Evolutionary conservation across 139 green algal species (phyloP), one percentile per base, ranked within the genome.

Genomic region (Chlamydomonas applanata): DNA sequence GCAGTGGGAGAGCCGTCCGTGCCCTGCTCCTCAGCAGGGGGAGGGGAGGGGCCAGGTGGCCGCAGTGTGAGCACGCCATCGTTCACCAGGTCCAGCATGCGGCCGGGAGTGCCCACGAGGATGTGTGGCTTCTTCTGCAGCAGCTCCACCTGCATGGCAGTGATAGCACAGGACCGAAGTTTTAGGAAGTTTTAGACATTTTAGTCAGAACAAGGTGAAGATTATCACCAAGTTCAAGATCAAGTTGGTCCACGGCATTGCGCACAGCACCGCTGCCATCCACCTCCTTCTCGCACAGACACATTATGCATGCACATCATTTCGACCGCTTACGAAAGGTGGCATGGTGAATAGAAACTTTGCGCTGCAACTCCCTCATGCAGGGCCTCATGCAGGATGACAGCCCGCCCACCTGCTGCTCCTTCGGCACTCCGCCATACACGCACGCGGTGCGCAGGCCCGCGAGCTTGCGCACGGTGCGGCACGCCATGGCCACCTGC

Each of bases 81-180:
- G 32, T 94, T 85, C 24, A 93, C 61, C 13, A 97, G 72, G 75
- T 97, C 93, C 64, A 97, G 69, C 71, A 97, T 68, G 2, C 93
- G 79, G 0, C 93, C 93, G 2, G 92, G 93, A 1, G 92, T 97
- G n/a, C 83, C 90, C 4, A 97, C 84, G 2, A 97, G 24, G 14
- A 97, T 69, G 57, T 90, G 79, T 0, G 91, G 89, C 30, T 24
- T 40, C 65, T 77, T 74, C 17, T 73, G 4, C 2, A 91, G 67
- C 16, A 76, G 57, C 24, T 80, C 78, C 57, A 85, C 82, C 83
- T 87, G 81, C 13, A 54, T 25, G 63, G 24, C 11, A 7, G 11
- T 49, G 7, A 49, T 11, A 49, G n/a, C 19, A 57, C 30, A 59
- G 7, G 66, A n/a, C n/a, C n/a, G n/a, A n/a, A n/a, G n/a, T n/a